These are phyloP conservation scores for Astrephomene gubernaculifera DNA, from an alignment of 139 green algal species.

Conservation along the genomic window DNA sequence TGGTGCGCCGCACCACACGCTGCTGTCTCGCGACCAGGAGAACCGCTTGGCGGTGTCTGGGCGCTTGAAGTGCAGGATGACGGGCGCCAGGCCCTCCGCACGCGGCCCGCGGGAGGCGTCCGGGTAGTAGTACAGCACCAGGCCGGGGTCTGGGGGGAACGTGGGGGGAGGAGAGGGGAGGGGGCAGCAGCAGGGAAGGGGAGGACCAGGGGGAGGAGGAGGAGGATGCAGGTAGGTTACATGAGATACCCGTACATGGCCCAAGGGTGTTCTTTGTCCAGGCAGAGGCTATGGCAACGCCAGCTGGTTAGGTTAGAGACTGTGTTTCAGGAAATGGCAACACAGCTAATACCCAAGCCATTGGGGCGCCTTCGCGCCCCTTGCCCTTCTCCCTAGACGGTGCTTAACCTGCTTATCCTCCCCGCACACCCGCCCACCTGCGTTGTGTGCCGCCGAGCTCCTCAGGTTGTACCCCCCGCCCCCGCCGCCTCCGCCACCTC, in stretches of 20 bases:
- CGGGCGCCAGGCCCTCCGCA: constrained; percentile 21
- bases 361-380: too few relatives aligned
- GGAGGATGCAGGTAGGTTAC: too few relatives aligned
- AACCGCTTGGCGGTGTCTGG: not conserved
- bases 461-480: constrained; percentile 10
- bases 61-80: constrained; percentile 48
- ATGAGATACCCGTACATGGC: too few relatives aligned
- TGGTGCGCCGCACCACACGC: constrained; percentile 53
- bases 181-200: too few relatives aligned
- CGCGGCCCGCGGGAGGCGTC: constrained; percentile 22
- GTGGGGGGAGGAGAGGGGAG: not conserved
- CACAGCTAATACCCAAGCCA: too few relatives aligned
- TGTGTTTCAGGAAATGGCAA: too few relatives aligned
- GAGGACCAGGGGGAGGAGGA: not conserved
- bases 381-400: too few relatives aligned
- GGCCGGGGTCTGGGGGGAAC: constrained; percentile 1
- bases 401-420: not conserved
- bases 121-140: constrained; percentile 30
- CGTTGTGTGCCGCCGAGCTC: not conserved
- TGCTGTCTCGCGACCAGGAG: not conserved
- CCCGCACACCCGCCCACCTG: not conserved
- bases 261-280: too few relatives aligned
- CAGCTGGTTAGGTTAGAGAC: too few relatives aligned
- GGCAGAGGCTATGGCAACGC: too few relatives aligned
- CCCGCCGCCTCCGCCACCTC: not conserved